A percentile compares a stretch with the other conserved stretches of the same genome.
These are phyloP conservation scores for Xanthoconium separans DNA, from an alignment of 1,284 basidiomycete species.

Conservation along the genomic window DNA sequence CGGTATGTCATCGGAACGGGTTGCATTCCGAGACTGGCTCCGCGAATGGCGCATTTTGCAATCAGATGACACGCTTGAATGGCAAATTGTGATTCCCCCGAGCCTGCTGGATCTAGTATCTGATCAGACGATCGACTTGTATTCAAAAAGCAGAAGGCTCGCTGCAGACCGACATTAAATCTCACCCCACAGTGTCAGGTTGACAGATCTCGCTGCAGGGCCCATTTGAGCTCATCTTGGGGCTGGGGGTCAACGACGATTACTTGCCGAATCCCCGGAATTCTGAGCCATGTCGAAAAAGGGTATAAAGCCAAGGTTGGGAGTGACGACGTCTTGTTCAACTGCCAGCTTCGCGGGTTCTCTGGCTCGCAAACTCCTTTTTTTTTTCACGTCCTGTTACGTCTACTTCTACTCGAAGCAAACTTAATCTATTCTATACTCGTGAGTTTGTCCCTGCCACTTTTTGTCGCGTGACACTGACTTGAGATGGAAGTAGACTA, in stretches of 20 bases:
- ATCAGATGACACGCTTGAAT: constrained; percentile 20
- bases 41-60: constrained; percentile 20
- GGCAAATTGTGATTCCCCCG: constrained; percentile 15
- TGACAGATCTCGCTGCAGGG: constrained; percentile 20
- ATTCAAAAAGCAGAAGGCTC: neutral
- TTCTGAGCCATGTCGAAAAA: neutral
- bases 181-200: constrained; percentile 17
- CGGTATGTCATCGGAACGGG: constrained; percentile 17
- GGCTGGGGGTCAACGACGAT: constrained; percentile 11
- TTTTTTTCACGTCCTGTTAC: neutral
- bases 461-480: constrained; percentile 16
- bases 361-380: neutral
- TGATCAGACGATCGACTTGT: constrained; percentile 25
- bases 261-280: constrained; percentile 2
- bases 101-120: constrained; percentile 1
- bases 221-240: constrained; percentile 10
- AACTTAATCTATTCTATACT: constrained; percentile 26
- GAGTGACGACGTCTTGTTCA: neutral
- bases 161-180: constrained; percentile 19
- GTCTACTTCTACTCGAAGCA: constrained; percentile 2
- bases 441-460: constrained; percentile 12
- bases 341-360: neutral
- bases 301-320: constrained; percentile 21
- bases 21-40: constrained; percentile 17
- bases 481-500: constrained; percentile 11